Conservation (phyloP, 257 asterid genomes). For the Cruciata laevipes region DNA sequence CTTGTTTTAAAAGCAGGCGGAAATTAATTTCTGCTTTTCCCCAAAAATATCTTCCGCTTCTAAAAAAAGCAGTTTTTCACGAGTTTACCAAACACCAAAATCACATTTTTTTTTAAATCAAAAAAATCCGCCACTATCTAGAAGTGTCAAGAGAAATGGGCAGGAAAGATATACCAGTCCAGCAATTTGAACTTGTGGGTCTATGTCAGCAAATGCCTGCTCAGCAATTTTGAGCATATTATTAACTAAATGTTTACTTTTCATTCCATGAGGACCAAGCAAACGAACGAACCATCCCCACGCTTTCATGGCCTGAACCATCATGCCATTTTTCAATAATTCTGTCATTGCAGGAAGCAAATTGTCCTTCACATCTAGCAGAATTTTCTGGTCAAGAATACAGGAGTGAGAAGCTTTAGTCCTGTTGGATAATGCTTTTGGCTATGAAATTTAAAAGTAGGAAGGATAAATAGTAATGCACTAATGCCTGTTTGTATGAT, state of each 20-base stretch:
- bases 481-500: neutral
- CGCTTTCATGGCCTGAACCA: constrained; percentile 64
- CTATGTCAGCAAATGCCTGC: constrained; percentile 59
- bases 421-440: neutral
- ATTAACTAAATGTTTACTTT: constrained; percentile 53
- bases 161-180: constrained; percentile 46
- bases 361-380: constrained; percentile 55
- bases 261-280: constrained; percentile 54
- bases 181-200: constrained; percentile 75
- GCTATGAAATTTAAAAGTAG: neutral
- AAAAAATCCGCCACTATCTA: neutral
- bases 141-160: constrained; percentile 1
- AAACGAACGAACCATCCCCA: constrained; percentile 79
- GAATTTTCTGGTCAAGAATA: constrained; percentile 43
- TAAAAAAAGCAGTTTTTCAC: no score
- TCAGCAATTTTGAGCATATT: constrained; percentile 71
- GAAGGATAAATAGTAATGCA: neutral
- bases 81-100: neutral
- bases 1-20: neutral
- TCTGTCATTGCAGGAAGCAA: constrained; percentile 49
- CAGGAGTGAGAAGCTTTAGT: constrained; percentile 6
- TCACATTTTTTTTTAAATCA: no score
- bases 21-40: neutral
- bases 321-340: constrained; percentile 54
- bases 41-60: neutral